phyloP scores from a whole-genome alignment of 2,329 filamentous ascomycete genomes.

The Arthroderma sp. region DNA sequence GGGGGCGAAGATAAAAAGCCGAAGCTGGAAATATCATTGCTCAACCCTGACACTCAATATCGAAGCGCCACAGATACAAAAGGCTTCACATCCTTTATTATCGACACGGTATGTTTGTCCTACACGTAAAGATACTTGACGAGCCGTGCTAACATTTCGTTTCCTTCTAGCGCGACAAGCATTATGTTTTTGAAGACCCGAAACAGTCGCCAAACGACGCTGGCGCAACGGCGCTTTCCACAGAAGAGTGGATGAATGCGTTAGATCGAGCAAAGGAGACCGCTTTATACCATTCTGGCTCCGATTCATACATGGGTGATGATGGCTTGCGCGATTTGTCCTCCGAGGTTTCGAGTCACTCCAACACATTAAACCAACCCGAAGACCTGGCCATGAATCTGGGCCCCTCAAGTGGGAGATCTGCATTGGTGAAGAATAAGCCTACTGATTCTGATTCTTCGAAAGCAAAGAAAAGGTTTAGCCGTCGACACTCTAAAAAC shows the following conservation, averaged over 20 bases:
- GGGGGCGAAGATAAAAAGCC: slow-evolving; percentile 92
- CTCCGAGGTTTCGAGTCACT: slow-evolving; percentile 56
- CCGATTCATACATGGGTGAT: slow-evolving; percentile 53
- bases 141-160: slow-evolving; percentile 18
- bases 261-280: slow-evolving; percentile 78
- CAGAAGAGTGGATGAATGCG: slow-evolving; percentile 84
- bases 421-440: slow-evolving; percentile 30
- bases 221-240: slow-evolving; percentile 52
- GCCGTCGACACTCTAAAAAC: slow-evolving; percentile 85
- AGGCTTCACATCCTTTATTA: slow-evolving; percentile 73
- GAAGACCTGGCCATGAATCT: slow-evolving; percentile 27
- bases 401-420: slow-evolving; percentile 27
- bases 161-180: slow-evolving; percentile 58
- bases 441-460: slow-evolving; percentile 37
- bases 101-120: slow-evolving; percentile 67
- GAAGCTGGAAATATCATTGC: slow-evolving; percentile 80
- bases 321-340: slow-evolving; percentile 55
- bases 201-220: slow-evolving; percentile 55
- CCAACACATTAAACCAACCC: slow-evolving; percentile 31
- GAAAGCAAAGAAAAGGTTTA: slow-evolving; percentile 57
- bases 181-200: slow-evolving; percentile 87
- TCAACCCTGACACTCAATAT: slow-evolving; percentile 63
- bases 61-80: slow-evolving; percentile 73
- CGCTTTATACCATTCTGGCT: slow-evolving; percentile 51
- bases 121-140: slow-evolving; percentile 3